Evolutionary conservation across 2,329 filamentous ascomycete species (phyloP).

Genomic region (Aspergillus flavus): DNA sequence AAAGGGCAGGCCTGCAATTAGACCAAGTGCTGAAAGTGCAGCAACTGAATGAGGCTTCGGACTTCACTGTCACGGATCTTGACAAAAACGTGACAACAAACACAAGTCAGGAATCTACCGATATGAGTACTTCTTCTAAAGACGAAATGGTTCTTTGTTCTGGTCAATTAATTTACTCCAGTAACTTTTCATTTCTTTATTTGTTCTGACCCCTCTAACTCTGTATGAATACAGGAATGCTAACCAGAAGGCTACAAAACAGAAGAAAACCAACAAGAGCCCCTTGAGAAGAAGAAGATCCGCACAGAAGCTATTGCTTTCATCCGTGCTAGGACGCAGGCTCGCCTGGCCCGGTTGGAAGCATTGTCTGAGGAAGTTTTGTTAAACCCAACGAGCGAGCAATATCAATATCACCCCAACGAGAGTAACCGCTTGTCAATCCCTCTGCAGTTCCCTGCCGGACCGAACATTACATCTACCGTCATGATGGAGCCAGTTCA

Average conservation of each 20-base stretch:
- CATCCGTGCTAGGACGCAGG: conserved; percentile 17
- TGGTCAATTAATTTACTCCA: background rate
- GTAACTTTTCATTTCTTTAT: background rate
- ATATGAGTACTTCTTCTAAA: background rate
- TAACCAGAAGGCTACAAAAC: background rate
- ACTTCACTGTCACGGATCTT: background rate
- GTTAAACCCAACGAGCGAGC: background rate
- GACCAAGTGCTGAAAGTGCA: background rate
- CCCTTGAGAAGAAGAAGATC: conserved; percentile 7
- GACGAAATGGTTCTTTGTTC: background rate
- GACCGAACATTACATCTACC: background rate
- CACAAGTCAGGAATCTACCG: background rate
- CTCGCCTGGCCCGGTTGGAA: conserved; percentile 10
- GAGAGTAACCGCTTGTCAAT: background rate
- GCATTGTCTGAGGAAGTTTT: background rate
- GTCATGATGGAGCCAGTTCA: conserved; percentile 4
- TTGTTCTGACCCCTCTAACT: background rate
- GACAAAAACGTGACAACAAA: background rate
- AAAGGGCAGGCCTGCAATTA: background rate
- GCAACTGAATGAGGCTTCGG: background rate
- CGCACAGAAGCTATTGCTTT: conserved; percentile 19
- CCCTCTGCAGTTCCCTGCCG: background rate
- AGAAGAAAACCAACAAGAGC: background rate
- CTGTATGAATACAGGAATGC: background rate
- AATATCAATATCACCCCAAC: background rate